These are phyloP conservation scores for Penicillium salamii DNA, from an alignment of 495 filamentous ascomycete genomes.

Conservation along the genomic window DNA sequence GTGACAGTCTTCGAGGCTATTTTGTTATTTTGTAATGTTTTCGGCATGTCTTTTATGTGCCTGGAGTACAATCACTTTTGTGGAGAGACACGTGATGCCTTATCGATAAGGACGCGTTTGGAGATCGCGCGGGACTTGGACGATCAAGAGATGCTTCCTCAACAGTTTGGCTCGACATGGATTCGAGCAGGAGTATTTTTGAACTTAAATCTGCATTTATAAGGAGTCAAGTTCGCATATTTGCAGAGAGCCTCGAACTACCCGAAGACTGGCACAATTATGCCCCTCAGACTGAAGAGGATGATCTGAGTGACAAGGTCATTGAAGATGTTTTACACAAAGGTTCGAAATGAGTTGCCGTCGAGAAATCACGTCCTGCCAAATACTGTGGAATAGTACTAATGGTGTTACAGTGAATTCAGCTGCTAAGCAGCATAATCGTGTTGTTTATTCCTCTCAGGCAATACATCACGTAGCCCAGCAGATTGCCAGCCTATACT, in stretches of 20 bases:
- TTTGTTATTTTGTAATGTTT: not conserved
- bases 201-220: constrained; percentile 65
- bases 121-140: constrained; percentile 7
- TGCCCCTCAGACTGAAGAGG: constrained; percentile 41
- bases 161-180: constrained; percentile 31
- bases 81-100: constrained; percentile 5
- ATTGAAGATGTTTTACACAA: constrained; percentile 57
- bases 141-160: not conserved
- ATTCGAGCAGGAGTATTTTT: constrained; percentile 50
- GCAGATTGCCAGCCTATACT: constrained; percentile 75
- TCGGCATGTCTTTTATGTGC: not conserved
- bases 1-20: not conserved
- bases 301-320: constrained; percentile 48
- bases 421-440: constrained; percentile 64
- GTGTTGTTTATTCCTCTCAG: constrained; percentile 69
- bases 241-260: constrained; percentile 54
- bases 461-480: constrained; percentile 76
- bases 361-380: not conserved
- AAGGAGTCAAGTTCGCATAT: constrained; percentile 57
- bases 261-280: constrained; percentile 56
- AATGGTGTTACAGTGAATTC: constrained; percentile 54
- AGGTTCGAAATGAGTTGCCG: constrained; percentile 24
- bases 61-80: not conserved
- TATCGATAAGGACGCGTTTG: constrained; percentile 2
- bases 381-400: not conserved